A percentile compares a stretch with the other conserved stretches of the same genome.
phyloP scores from a whole-genome alignment of 768 basidiomycete genomes.

The Lentinula edodes region DNA sequence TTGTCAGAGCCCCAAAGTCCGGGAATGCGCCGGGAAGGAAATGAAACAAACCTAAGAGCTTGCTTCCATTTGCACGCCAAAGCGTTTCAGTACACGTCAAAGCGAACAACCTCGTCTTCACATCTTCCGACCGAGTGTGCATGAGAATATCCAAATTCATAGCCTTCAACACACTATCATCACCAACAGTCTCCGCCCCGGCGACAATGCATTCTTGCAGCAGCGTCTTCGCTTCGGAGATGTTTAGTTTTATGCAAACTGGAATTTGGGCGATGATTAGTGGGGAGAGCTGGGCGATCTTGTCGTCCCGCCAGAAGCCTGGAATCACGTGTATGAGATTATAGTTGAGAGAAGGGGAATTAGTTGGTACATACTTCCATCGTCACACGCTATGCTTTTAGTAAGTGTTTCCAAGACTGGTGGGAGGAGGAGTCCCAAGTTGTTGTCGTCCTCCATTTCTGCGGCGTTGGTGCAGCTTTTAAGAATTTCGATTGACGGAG shows the following conservation, averaged over 20 bases:
- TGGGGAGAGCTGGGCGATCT: conserved; percentile 55
- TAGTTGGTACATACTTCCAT: conserved; percentile 54
- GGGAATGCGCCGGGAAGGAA: neutral
- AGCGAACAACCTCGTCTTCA: conserved; percentile 62
- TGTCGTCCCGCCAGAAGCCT: conserved; percentile 92
- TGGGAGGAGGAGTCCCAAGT: conserved; percentile 45
- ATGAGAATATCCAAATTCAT: conserved; percentile 83
- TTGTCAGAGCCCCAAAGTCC: too few relatives aligned
- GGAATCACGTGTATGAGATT: neutral
- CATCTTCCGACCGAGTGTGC: conserved; percentile 84
- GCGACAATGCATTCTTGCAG: conserved; percentile 50
- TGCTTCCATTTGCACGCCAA: conserved; percentile 74
- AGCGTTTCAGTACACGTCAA: conserved; percentile 62
- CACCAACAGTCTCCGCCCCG: conserved; percentile 45
- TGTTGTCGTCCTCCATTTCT: conserved; percentile 23
- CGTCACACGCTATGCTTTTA: conserved; percentile 72
- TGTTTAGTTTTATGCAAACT: conserved; percentile 34
- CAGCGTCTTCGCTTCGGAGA: conserved; percentile 26
- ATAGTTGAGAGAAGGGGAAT: neutral
- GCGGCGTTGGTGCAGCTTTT: conserved; percentile 34
- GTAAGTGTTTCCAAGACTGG: conserved; percentile 55
- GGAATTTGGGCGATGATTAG: conserved; percentile 64
- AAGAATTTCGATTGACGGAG: conserved; percentile 61
- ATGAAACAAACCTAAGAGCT: conserved; percentile 62
- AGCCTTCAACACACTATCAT: conserved; percentile 66